phyloP scores from a whole-genome alignment of 768 basidiomycete genomes.

The Lentinus tigrinus region DNA sequence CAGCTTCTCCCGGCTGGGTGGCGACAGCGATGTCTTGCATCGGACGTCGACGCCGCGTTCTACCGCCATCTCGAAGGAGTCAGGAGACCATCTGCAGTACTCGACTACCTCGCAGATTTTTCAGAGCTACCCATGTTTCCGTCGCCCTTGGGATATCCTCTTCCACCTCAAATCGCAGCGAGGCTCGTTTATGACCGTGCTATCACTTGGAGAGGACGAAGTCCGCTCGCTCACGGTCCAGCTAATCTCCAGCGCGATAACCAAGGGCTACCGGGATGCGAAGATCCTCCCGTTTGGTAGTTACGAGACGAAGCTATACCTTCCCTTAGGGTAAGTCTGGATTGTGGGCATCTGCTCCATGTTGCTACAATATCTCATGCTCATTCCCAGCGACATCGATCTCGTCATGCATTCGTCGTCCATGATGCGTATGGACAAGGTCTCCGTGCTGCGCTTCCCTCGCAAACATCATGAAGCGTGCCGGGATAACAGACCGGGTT shows the following conservation, averaged over 20 bases:
- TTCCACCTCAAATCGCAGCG: no score
- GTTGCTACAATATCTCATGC: neutral
- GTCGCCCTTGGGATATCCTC: no score
- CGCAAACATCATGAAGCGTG: constrained; percentile 72
- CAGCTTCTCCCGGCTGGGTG: no score
- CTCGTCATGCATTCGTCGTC: constrained; percentile 80
- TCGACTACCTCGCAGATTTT: no score
- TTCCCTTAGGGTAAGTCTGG: constrained; percentile 80
- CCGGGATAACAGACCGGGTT: constrained; percentile 76
- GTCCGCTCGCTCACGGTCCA: constrained; percentile 71
- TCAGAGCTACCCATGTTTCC: no score
- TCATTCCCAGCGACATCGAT: constrained; percentile 79
- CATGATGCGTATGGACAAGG: constrained; percentile 71
- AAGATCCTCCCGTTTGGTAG: constrained; percentile 86
- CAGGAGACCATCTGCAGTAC: no score
- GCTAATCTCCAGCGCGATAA: constrained; percentile 66
- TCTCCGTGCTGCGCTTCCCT: constrained; percentile 72
- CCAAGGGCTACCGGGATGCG: constrained; percentile 72
- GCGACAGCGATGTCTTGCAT: no score
- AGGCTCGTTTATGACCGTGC: no score
- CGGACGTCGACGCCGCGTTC: no score
- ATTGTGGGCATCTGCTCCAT: neutral
- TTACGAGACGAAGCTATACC: constrained; percentile 89
- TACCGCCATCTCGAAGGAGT: no score
- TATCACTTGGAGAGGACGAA: constrained; percentile 92